Evolutionary conservation across 805 yeast species (phyloP).

Genomic region (Schwanniomyces polymorphus): DNA sequence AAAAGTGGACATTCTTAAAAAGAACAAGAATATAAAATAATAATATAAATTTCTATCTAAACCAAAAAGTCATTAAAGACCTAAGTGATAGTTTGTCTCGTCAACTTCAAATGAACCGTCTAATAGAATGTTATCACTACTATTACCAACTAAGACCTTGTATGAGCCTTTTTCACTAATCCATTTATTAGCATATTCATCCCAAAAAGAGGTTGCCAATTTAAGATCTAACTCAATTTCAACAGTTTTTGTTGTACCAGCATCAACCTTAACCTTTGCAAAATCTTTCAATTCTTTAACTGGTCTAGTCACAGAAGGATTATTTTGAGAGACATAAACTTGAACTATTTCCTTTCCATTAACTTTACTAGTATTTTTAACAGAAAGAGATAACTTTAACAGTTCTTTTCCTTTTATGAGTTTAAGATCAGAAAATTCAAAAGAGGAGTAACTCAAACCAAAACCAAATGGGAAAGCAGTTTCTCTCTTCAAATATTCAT

Average conservation of each 20-base stretch:
- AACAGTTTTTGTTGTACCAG: conserved; percentile 15
- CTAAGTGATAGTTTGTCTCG: neutral
- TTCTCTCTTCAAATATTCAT: conserved; percentile 22
- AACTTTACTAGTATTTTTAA: conserved; percentile 23
- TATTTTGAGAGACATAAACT: conserved; percentile 21
- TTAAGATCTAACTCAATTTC: conserved; percentile 17
- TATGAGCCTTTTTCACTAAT: conserved; percentile 21
- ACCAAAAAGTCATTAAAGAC: neutral
- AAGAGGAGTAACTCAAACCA: conserved; percentile 30
- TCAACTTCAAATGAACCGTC: neutral
- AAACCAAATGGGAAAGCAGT: conserved; percentile 33
- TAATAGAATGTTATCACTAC: conserved; percentile 13
- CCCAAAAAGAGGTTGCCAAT: conserved; percentile 29
- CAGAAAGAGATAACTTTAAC: conserved; percentile 16
- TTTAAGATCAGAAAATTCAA: conserved; percentile 13
- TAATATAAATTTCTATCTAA: neutral
- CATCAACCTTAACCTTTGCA: conserved; percentile 21
- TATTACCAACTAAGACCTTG: conserved; percentile 22
- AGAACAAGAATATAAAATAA: no score
- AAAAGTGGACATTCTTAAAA: no score
- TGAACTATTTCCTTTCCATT: conserved; percentile 30
- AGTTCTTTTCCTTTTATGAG: conserved; percentile 13
- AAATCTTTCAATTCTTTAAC: conserved; percentile 30
- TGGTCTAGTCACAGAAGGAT: conserved; percentile 20
- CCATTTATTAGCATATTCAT: conserved; percentile 28